Evolutionary conservation across 331 rosid genomes (phyloP), one percentile per base, ranked within the genome.

Genomic region (Quercus phellos): DNA sequence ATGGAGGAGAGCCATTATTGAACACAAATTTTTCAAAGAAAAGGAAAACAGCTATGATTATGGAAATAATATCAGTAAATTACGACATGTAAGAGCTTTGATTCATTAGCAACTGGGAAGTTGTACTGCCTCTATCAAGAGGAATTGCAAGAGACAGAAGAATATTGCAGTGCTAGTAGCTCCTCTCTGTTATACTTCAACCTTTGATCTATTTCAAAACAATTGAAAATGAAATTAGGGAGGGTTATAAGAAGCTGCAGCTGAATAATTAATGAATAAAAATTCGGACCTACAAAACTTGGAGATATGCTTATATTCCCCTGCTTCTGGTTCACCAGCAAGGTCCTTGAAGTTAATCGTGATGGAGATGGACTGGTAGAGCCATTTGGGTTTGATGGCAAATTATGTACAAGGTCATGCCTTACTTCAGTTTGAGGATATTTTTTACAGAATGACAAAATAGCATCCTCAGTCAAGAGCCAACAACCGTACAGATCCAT

Each of bases 401-500:
- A 50, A 38, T 78, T 27, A 7, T 82, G 84, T 55, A 79, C 80
- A 79, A 83, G 84, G 53, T 93, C 98, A 79, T 93, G 94, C 81
- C 80, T 75, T 51, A 94, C 83, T 79, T 92, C 91, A 81, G 90
- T 83, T 63, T 84, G 89, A 71, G 97, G 91, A 85, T 90, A 87
- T 59, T 46, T 77, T 87, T 76, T 90, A 80, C 88, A 78, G 70
- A 92, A 94, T 35, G 88, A 84, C 53, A 32, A 10, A 77, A 94
- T 84, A 19, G 64, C 75, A 27, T 87, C 92, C 76, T 77, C 51
- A 21, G 91, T 89, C 75, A 94, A 55, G 77, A 94, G 97, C 98
- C 98, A 94, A 81, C 98, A 92, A 61, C 98, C 98, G 46, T 81
- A 81, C 74, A 94, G 87, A 85, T 92, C 94, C 79, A 92, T 51